phyloP scores from a whole-genome alignment of 2,329 filamentous ascomycete genomes.

The Lasiodiplodia sp. region DNA sequence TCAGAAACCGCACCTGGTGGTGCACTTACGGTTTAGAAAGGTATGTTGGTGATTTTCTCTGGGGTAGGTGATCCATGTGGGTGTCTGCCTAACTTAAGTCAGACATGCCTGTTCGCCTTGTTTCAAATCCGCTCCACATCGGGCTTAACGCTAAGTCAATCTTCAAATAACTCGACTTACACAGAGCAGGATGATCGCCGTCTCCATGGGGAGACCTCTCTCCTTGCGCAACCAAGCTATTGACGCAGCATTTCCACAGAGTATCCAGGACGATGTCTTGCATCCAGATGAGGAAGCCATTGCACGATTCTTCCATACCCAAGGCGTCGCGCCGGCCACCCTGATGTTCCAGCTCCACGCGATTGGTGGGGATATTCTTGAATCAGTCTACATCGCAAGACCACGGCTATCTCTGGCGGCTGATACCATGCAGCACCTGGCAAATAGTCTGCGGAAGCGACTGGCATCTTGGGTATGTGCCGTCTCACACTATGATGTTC shows the following conservation, averaged over 20 bases:
- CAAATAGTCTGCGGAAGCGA: constrained; percentile 3
- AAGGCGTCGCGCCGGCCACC: constrained; percentile 1
- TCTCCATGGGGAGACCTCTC: constrained; percentile 1
- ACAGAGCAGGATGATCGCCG: constrained; percentile 5
- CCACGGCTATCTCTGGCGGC: neutral
- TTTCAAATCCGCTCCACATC: neutral
- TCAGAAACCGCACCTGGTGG: neutral
- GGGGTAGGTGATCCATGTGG: neutral
- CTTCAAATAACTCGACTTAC: neutral
- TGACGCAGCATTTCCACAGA: neutral
- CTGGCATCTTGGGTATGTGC: neutral
- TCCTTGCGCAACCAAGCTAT: constrained; percentile 8
- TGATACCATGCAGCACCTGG: constrained; percentile 8
- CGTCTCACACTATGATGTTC: neutral
- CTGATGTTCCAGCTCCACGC: constrained; percentile 3
- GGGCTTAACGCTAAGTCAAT: no score
- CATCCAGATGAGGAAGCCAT: neutral
- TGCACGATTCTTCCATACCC: constrained; percentile 2
- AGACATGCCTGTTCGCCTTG: neutral
- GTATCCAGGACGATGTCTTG: neutral
- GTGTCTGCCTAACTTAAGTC: neutral
- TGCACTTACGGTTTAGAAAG: constrained; percentile 3
- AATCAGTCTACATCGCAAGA: constrained; percentile 12
- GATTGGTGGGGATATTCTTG: constrained; percentile 11
- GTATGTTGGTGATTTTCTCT: constrained; percentile 10